Evolutionary conservation across 352 stramenopile species (phyloP), one percentile per base, ranked within the genome.

Genomic region (Phytophthora pluvialis): DNA sequence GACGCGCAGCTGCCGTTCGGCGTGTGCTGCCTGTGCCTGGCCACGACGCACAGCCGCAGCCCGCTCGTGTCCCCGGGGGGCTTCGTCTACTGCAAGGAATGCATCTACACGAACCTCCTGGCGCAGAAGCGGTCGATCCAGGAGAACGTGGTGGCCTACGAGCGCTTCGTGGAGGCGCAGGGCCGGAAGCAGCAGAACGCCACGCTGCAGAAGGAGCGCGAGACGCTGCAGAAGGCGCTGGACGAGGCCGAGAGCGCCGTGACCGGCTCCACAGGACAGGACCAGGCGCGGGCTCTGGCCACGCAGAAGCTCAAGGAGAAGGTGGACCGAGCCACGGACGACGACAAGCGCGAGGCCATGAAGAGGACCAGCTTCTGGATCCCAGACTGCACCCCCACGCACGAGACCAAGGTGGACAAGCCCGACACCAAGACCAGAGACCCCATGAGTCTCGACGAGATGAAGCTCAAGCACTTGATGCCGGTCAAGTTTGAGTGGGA

Each of bases 391-490:
- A 93, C 88, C 12, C 88, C 88, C 4, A 75, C 55, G 44, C 73
- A 83, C 18, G 78, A 90, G 31, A 58, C 33, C 6, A 81, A 61
- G 26, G 60, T 93, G 42, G 71, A 70, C 25, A 78, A 81, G 21
- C 88, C 88, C 0, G 86, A 94, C 64, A 82, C 72, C 5, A 88
- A 88, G 66, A 94, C 88, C 1, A 73, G 77, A 38, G 88, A 96
- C 50, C 88, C 88, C 13, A 96, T 96, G 88, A 91, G 83, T 73
- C 67, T 86, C 15, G 81, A 92, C 12, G 71, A 83, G 49, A 83
- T 96, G 72, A 94, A 93, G 68, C 79, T 94, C 61, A 96, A 96
- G 60, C 84, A 96, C 56, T 64, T 96, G 28, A 92, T 96, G 86
- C 88, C 88, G 0, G 74, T 93, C 54, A 92, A 96, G 65, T 88